Base-by-base conservation (phyloP, 1,284 basidiomycete genomes). In the Omphalotus olearius region DNA sequence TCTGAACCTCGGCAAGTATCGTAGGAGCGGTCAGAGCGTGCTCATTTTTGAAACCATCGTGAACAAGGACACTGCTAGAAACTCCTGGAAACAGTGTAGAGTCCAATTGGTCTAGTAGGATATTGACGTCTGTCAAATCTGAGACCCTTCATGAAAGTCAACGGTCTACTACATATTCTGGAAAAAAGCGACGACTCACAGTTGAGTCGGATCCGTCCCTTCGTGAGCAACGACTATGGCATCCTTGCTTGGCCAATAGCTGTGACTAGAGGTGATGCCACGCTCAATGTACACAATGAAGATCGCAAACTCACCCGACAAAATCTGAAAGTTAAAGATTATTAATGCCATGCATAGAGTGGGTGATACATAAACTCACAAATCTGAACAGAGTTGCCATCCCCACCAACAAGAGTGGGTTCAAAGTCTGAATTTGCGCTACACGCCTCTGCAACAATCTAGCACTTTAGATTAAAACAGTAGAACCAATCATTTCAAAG, bases 201-300 rank as follows among this genome's bases (percentile, higher is more conserved):
- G 60, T 52, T 76, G 61, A 3, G 69, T 68, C 4, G 76, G 74
- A 57, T 80, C 77, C 1, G 78, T 79, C 23, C 79, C 78, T 58
- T 81, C 64, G 55, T 80, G 77, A 1, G 70, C 67, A 17, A 80
- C 74, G 9, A 80, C 71, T 9, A 79, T 70, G n/a, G 72, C 67
- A 41, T 75, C 71, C 45, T 72, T 61, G 7, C 64, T 54, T 2
- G 74, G 71, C 66, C 72, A 75, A 54, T 71, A 78, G 20, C 75
- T 74, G 33, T 23, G 23, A 23, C 23, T 23, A 23, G 23, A 23
- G 23, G 23, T 23, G 5, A 23, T 3, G 5, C 23, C 23, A 23
- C 3, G 23, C 23, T 23, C 23, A 35, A 28, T n/a, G n/a, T 14
- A 41, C 23, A 23, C 23, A 3, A 3, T 2, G 23, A 2, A 23